phyloP scores from a whole-genome alignment of 768 basidiomycete genomes.

The Leccinum boreale region DNA sequence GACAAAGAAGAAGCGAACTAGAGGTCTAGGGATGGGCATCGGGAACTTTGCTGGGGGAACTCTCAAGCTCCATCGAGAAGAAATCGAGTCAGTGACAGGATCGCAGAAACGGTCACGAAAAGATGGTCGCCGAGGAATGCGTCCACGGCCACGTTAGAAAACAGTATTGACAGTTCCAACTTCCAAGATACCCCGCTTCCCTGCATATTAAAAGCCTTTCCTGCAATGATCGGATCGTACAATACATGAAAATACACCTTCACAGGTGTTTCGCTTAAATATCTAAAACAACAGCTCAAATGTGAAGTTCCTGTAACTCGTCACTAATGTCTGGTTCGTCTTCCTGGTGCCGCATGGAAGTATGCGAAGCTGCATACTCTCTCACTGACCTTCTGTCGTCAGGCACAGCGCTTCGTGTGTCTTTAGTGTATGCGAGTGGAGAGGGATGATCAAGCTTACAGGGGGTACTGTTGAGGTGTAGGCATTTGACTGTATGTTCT shows the following conservation, averaged over 20 bases:
- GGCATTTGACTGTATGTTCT: conserved; percentile 21
- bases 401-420: conserved; percentile 13
- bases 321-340: conserved; percentile 24
- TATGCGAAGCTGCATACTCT: conserved; percentile 16
- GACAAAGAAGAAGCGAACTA: conserved; percentile 46
- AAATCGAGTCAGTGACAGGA: conserved; percentile 45
- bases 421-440: conserved; percentile 5
- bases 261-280: conserved; percentile 6
- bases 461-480: conserved; percentile 10
- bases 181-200: too few species aligned
- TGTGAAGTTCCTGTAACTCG: conserved; percentile 21
- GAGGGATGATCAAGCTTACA: conserved; percentile 14
- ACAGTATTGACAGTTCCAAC: neutral
- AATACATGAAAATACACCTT: conserved; percentile 7
- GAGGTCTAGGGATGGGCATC: conserved; percentile 75
- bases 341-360: conserved; percentile 13
- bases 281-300: conserved; percentile 11
- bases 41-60: conserved; percentile 72
- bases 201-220: neutral
- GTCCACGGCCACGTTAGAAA: conserved; percentile 8
- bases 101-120: conserved; percentile 11
- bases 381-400: conserved; percentile 29
- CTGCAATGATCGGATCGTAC: neutral
- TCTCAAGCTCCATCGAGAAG: conserved; percentile 59
- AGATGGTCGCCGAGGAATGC: neutral